phyloP scores from a whole-genome alignment of 73 alveolate genomes.

The Uronychia setigera region DNA sequence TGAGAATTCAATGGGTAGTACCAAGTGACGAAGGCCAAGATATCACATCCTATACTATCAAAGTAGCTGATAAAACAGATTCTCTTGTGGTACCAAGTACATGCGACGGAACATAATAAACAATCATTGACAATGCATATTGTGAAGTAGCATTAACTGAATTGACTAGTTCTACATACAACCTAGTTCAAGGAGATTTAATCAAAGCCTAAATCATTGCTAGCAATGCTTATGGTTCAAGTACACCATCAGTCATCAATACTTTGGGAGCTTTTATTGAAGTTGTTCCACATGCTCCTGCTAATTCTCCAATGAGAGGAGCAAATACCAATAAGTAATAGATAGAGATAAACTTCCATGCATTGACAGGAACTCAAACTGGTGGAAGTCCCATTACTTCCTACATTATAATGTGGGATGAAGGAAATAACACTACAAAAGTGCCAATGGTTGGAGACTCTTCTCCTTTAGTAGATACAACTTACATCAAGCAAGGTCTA shows the following conservation, averaged over 20 bases:
- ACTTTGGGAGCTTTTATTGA: slow-evolving; percentile 16
- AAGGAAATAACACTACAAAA: not conserved
- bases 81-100: no score
- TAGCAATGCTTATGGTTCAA: slow-evolving; percentile 2
- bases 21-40: slow-evolving; percentile 1
- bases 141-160: not conserved
- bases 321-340: slow-evolving; percentile 27
- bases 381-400: slow-evolving; percentile 47
- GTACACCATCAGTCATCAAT: slow-evolving; percentile 16
- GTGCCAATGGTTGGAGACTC: slow-evolving; percentile 14
- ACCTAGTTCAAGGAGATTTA: slow-evolving; percentile 11
- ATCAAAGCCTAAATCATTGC: slow-evolving; percentile 20
- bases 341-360: slow-evolving; percentile 10
- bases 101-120: no score
- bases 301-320: slow-evolving; percentile 36
- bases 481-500: slow-evolving; percentile 8
- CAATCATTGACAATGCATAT: no score
- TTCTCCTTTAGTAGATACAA: slow-evolving; percentile 9
- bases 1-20: slow-evolving; percentile 12
- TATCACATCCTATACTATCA: no score
- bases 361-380: slow-evolving; percentile 24
- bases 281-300: slow-evolving; percentile 30
- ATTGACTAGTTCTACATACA: not conserved
- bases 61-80: no score
- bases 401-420: slow-evolving; percentile 39